These are phyloP conservation scores for Phanerodontia chrysosporium DNA, from an alignment of 768 basidiomycete species.

Conservation along the genomic window DNA sequence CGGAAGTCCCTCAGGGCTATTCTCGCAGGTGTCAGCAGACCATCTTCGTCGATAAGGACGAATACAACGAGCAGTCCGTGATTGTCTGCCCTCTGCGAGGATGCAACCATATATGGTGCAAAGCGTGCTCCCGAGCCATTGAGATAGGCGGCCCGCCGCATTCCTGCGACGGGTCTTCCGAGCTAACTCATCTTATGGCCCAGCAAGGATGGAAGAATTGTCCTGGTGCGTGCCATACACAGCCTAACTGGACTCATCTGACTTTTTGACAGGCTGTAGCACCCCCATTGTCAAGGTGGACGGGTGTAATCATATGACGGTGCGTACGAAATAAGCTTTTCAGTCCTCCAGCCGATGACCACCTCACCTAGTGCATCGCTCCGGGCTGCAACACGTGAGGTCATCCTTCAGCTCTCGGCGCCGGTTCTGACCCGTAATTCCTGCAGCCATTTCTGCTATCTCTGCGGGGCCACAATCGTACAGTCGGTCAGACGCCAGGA, in stretches of 20 bases:
- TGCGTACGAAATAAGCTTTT: conserved; percentile 25
- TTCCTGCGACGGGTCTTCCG: conserved; percentile 31
- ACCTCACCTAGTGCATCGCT: conserved; percentile 42
- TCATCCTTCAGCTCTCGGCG: background rate
- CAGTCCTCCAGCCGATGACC: background rate
- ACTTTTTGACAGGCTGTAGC: conserved; percentile 31
- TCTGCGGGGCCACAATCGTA: conserved; percentile 45
- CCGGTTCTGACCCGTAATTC: background rate
- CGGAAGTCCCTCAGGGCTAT: background rate
- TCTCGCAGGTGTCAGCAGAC: conserved; percentile 17
- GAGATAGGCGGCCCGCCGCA: conserved; percentile 16
- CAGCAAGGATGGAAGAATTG: conserved; percentile 30
- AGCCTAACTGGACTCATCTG: background rate
- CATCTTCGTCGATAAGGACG: conserved; percentile 26
- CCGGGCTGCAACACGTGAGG: conserved; percentile 51
- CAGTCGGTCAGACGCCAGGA: conserved; percentile 31
- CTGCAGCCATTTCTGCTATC: conserved; percentile 48
- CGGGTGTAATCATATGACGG: conserved; percentile 60
- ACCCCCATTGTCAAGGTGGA: conserved; percentile 47
- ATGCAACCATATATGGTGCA: conserved; percentile 30
- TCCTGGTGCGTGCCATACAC: conserved; percentile 21
- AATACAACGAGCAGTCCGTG: conserved; percentile 18
- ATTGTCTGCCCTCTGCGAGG: conserved; percentile 27
- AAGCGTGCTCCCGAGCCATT: conserved; percentile 25
- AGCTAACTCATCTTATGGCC: conserved; percentile 27